Evolutionary conservation across 768 basidiomycete genomes (phyloP).

Genomic region (Cystobasidium ongulense): DNA sequence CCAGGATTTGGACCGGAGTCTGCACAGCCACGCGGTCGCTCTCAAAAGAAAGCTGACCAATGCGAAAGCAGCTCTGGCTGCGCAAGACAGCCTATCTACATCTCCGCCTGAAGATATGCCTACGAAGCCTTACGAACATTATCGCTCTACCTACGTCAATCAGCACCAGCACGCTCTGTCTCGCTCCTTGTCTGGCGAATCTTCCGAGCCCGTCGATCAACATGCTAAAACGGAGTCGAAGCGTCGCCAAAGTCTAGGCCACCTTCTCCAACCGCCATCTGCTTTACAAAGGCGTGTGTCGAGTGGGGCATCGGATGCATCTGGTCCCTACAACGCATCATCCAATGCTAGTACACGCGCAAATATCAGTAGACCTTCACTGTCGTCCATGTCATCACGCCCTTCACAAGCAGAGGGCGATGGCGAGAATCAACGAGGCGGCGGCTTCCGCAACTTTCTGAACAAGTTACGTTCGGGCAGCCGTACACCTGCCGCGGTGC

Average conservation of each 20-base stretch:
- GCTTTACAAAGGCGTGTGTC: constrained; percentile 7
- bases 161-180: constrained; percentile 2
- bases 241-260: background rate
- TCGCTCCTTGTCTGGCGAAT: constrained; percentile 22
- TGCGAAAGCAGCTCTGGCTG: constrained; percentile 17
- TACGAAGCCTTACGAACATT: background rate
- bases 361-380: background rate
- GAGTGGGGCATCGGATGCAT: background rate
- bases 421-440: background rate
- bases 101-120: constrained; percentile 20
- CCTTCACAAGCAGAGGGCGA: constrained; percentile 3
- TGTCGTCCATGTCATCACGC: constrained; percentile 3
- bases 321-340: background rate
- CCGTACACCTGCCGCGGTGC: constrained; percentile 17
- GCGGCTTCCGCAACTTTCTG: constrained; percentile 1
- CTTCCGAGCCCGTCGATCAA: background rate
- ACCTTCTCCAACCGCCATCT: background rate
- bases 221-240: background rate
- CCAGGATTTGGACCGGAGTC: constrained; percentile 6
- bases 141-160: background rate
- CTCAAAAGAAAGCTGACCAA: constrained; percentile 9
- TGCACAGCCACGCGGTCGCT: background rate
- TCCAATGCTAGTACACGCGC: background rate
- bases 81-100: background rate
- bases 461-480: constrained; percentile 24